Base-by-base conservation (phyloP, 1,284 basidiomycete species). In the Austroboletus niveus region DNA sequence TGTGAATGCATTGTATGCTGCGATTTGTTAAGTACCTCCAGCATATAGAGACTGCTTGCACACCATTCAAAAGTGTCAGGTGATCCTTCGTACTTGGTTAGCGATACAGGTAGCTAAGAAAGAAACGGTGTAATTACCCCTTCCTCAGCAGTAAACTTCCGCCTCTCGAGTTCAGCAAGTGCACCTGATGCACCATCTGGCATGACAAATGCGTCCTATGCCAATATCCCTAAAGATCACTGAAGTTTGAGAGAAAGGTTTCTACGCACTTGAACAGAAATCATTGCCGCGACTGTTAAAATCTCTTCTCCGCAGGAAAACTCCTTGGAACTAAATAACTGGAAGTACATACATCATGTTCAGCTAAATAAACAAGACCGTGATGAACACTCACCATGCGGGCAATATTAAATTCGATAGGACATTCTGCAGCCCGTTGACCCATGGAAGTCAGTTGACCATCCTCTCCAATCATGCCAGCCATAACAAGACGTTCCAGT, bases 71-170 rank as follows among this genome's bases (percentile, higher is more conserved):
- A 6, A 95, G 75, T 2, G 94, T 98, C 6, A 98, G 73, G 66
- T 96, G 92, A 65, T 98, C 95, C 89, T 91, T 55, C n/a, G 40
- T 30, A 47, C 39, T 9, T 20, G 40, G 42, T 67, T 42, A 51
- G 57, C 20, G 35, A 56, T 22, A 40, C 9, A 15, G 27, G 10
- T 8, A 32, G 15, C 32, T 39, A 27, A 4, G 17, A 4, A 20
- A 39, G 42, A 10, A 8, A 34, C 6, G 3, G 3, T 0, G 45
- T n/a, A 69, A 80, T 64, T 54, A 92, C 92, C 58, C 97, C 97
- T 81, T 99, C 95, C 70, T 97, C 92, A 0, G 94, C 94, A 1
- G 93, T 96, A 62, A 99, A 99, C 64, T 97, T 96, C 49, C 96
- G 77, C 45, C 92, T 78, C 68, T 96, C 92, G 9, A 99, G 73